Evolutionary conservation across 805 yeast species (phyloP), one percentile per base, ranked within the genome.

Genomic region (Sugiyamaella boreocaroliniensis): DNA sequence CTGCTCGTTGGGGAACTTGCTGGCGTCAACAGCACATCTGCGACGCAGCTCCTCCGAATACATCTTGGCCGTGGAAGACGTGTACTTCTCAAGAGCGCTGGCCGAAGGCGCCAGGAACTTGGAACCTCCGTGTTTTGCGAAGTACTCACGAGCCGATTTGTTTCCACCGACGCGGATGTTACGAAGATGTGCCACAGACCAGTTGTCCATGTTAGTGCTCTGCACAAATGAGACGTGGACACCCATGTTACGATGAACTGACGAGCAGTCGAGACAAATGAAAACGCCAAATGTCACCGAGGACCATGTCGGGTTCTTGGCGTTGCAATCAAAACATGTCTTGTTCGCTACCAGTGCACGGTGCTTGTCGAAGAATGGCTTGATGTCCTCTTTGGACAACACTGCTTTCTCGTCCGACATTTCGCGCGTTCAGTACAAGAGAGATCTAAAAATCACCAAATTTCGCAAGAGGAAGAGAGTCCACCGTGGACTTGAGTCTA

Each of bases 281-380:
- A 90, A 79, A 49, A 90, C 86, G 52, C 97, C 99, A 70, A 88
- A 92, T 12, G 98, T 96, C 51, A 92, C 89, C 12, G 98, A 92
- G 2, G 99, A 88, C 99, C 99, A 93, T 0, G 98, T 89, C 40
- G 99, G 98, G 68, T 90, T 90, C 66, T 86, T 89, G 62, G 90
- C 86, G 50, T 85, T 79, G 70, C 99, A 93, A 68, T 93, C 99
- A 71, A 93, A 92, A 71, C 99, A 93, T 50, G 68, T 69, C 63
- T 83, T 84, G 74, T 90, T 90, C 46, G 89, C 86, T 82, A 82
- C 57, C 64, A 78, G 75, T 68, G 83, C 73, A 61, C 80, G 78
- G 60, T 87, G 73, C 66, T 78, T 76, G 49, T 74, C 73, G 64
- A 88, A 88, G 58, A 88, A 79, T 48, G 76, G 76, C 46, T 77